Conservation (phyloP, 345 rosid genomes). For the Arabis alpina region DNA sequence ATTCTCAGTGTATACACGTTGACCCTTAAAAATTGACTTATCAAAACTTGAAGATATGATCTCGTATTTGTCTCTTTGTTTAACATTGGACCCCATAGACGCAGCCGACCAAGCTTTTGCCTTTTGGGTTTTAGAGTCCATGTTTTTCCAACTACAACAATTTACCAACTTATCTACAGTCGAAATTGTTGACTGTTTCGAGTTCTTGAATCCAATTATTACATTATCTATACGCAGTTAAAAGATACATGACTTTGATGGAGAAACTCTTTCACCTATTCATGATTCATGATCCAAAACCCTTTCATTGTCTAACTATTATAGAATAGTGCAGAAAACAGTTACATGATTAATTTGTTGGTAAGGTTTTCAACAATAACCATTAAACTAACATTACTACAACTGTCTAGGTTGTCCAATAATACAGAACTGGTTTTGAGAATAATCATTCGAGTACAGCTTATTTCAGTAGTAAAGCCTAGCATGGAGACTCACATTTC, state of each 20-base stretch:
- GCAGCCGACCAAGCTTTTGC: slow-evolving; percentile 38
- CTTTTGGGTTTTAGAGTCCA: slow-evolving; percentile 34
- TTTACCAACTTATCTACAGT: slow-evolving; percentile 13
- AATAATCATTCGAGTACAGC: slow-evolving; percentile 4
- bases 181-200: slow-evolving; percentile 28
- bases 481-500: slow-evolving; percentile 34
- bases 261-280: slow-evolving; percentile 9
- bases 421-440: slow-evolving; percentile 5
- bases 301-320: neutral
- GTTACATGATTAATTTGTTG: neutral
- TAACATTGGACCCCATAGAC: slow-evolving; percentile 41
- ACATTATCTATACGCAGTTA: neutral
- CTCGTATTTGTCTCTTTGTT: slow-evolving; percentile 34
- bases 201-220: slow-evolving; percentile 17
- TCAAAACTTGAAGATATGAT: slow-evolving; percentile 34
- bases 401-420: slow-evolving; percentile 1
- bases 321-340: neutral
- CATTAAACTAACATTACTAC: neutral
- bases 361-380: neutral
- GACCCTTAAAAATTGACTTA: slow-evolving; percentile 36
- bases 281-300: neutral
- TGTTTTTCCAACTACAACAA: slow-evolving; percentile 21
- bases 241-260: slow-evolving; percentile 5
- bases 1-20: slow-evolving; percentile 39
- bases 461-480: neutral